Evolutionary conservation across 495 filamentous ascomycete genomes (phyloP).

Genomic region (Recurvomyces mirabilis): DNA sequence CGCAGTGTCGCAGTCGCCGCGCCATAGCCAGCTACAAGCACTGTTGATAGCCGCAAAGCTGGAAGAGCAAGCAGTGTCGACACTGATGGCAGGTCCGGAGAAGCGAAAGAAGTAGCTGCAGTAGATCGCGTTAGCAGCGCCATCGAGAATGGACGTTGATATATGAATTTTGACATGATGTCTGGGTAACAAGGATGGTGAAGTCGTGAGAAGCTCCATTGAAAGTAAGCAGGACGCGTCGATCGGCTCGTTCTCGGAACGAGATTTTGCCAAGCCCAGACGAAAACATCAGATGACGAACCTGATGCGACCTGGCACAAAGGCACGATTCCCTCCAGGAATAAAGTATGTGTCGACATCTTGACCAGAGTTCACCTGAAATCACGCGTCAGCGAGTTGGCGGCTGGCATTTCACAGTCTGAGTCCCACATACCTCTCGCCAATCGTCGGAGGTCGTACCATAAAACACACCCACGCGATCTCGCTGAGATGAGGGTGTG

Average conservation of each 20-base stretch:
- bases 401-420: too few relatives aligned
- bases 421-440: slow-evolving; percentile 8
- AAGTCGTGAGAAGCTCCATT: too few relatives aligned
- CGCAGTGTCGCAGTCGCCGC: slow-evolving; percentile 31
- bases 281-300: too few relatives aligned
- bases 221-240: too few relatives aligned
- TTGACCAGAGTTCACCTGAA: slow-evolving; percentile 21
- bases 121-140: slow-evolving; percentile 16
- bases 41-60: slow-evolving; percentile 28
- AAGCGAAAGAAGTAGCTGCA: slow-evolving; percentile 21
- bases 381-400: too few relatives aligned
- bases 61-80: slow-evolving; percentile 33
- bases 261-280: too few relatives aligned
- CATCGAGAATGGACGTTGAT: slow-evolving; percentile 17
- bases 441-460: slow-evolving; percentile 32
- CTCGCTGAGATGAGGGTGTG: slow-evolving; percentile 24
- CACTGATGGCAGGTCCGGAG: slow-evolving; percentile 1
- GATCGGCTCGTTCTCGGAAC: too few relatives aligned
- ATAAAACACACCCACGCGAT: slow-evolving; percentile 31
- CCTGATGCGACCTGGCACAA: slow-evolving; percentile 26
- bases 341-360: slow-evolving; percentile 28
- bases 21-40: slow-evolving; percentile 31
- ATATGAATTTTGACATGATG: background rate
- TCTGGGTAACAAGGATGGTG: too few relatives aligned
- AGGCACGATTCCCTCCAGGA: slow-evolving; percentile 26